phyloP scores from a whole-genome alignment of 2,329 filamentous ascomycete genomes.

The Botrytis cinerea region DNA sequence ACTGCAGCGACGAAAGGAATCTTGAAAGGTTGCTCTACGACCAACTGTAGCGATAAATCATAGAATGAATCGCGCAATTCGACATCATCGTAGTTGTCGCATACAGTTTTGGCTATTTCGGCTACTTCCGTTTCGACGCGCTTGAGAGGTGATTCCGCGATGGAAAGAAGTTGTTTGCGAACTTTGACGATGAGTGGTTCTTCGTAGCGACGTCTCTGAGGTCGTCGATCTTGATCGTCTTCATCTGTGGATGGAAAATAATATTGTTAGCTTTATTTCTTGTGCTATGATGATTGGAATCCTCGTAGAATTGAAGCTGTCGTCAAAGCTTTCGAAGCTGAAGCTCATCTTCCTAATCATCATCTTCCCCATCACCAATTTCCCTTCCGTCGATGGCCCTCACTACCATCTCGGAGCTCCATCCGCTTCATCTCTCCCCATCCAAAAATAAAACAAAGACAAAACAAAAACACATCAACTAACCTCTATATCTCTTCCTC shows the following conservation, averaged over 20 bases:
- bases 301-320: background rate
- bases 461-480: conserved; percentile 12
- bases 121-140: conserved; percentile 77
- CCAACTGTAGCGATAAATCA: conserved; percentile 72
- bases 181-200: conserved; percentile 71
- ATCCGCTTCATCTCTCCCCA: background rate
- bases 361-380: background rate
- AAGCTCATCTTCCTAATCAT: no score
- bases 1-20: conserved; percentile 92
- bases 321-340: background rate
- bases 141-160: conserved; percentile 80
- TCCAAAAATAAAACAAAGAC: background rate
- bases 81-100: conserved; percentile 83
- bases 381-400: background rate
- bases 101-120: conserved; percentile 72
- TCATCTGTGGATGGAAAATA: conserved; percentile 56
- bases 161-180: conserved; percentile 74
- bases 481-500: conserved; percentile 81
- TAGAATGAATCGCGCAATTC: conserved; percentile 74
- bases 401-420: background rate
- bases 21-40: conserved; percentile 92
- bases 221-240: conserved; percentile 73
- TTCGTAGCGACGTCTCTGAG: conserved; percentile 73
- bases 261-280: conserved; percentile 35
- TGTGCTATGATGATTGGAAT: background rate